Conservation (phyloP, 2,329 filamentous ascomycete genomes). For the Diaporthe ilicicola region DNA sequence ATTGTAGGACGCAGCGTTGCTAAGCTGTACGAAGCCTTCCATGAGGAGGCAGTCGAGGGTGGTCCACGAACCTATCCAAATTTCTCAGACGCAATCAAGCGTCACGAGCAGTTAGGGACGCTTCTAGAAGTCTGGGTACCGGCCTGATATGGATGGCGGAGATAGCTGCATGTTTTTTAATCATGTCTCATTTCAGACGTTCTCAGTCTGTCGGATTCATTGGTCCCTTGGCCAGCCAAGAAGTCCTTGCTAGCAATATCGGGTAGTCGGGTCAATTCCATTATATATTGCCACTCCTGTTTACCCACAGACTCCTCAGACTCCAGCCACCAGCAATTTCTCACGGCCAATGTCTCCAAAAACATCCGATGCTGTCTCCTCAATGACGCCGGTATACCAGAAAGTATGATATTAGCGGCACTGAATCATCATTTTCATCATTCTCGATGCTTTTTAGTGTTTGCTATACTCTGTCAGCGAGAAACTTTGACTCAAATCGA, state of each 20-base stretch:
- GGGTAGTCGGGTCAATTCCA: background rate
- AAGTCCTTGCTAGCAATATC: background rate
- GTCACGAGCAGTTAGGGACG: slow-evolving; percentile 28
- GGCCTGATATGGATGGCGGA: background rate
- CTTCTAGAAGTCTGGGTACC: slow-evolving; percentile 16
- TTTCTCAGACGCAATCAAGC: slow-evolving; percentile 20
- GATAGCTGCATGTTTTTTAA: background rate
- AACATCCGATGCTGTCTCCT: background rate
- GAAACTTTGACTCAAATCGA: no score
- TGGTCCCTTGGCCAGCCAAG: background rate
- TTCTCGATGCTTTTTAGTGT: background rate
- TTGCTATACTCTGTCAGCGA: no score
- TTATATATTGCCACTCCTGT: background rate
- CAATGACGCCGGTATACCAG: background rate
- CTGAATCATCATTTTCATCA: background rate
- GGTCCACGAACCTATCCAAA: slow-evolving; percentile 19
- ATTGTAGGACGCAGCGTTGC: slow-evolving; percentile 58
- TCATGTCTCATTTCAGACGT: background rate
- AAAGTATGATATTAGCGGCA: background rate
- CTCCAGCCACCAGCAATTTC: slow-evolving; percentile 5
- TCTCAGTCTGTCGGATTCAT: background rate
- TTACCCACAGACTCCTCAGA: background rate
- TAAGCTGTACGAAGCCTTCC: slow-evolving; percentile 63
- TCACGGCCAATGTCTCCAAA: background rate
- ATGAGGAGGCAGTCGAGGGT: background rate